Base-by-base conservation (phyloP, 345 rosid genomes). In the Populus ilicifolia region DNA sequence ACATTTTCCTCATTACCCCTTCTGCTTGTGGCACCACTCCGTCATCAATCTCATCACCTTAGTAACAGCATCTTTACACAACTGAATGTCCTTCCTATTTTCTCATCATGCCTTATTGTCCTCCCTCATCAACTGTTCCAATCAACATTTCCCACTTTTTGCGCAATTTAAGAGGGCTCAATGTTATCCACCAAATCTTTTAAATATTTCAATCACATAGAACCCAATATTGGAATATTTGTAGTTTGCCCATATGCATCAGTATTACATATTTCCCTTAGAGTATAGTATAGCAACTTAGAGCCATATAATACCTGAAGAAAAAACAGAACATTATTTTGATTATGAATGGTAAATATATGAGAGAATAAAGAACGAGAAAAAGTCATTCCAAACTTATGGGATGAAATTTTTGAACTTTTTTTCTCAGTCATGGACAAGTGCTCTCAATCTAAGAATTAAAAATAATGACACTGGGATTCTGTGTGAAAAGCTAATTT, bases 91-190 rank as follows among this genome's bases (percentile, higher is more conserved):
- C 87, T 96, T 96, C 80, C 96, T 80, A 68, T 96, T 92, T 74
- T 83, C 86, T 96, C 95, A 77, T 96, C 89, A 64, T 41, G 80
- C 89, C 83, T 85, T 91, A 87, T 92, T 94, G 75, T 93, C 92
- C 78, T 96, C 96, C 78, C 83, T 88, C 94, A 92, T 96, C 87
- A 96, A 86, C 82, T 96, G 97, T 70, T 89, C 98, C 80, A 93
- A 82, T 0, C 89, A 94, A 0, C 90, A 92, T 50, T 83, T 84
- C 64, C 86, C 86, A 2, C 74, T 78, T 70, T 73, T 85, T 21
- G 25, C 11, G 1, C 61, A 2, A 2, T 20, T 54, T 20, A 20
- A 21, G 61, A 21, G 25, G 61, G 23, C 21, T 54, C 61, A 8
- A 11, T 6, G 25, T 21, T 20, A 54, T 54, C 23, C 25, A 54